phyloP scores from a whole-genome alignment of 345 rosid species.

The Abelmoschus esculentus region DNA sequence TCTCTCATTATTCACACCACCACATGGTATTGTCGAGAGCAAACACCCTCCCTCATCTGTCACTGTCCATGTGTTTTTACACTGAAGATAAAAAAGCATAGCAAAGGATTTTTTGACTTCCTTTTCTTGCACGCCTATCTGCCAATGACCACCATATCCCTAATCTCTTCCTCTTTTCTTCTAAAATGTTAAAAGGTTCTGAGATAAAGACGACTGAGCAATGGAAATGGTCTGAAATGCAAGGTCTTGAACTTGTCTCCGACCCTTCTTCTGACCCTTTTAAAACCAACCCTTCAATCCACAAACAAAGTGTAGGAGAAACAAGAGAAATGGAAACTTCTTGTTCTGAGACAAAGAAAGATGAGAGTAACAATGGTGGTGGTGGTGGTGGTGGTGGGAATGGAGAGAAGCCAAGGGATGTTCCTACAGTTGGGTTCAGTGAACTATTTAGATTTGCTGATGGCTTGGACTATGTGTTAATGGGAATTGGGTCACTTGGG shows the following conservation, averaged over 20 bases:
- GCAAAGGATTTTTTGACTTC: conserved; percentile 23
- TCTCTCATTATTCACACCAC: conserved; percentile 33
- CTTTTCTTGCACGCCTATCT: no score
- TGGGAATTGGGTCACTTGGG: conserved; percentile 95
- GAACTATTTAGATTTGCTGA: conserved; percentile 98
- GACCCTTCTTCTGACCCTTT: conserved; percentile 23
- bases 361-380: conserved; percentile 5
- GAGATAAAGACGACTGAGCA: conserved; percentile 65
- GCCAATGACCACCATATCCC: no score
- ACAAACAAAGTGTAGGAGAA: conserved; percentile 10
- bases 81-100: conserved; percentile 14
- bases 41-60: conserved; percentile 27
- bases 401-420: conserved; percentile 45
- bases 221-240: conserved; percentile 99
- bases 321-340: conserved; percentile 35
- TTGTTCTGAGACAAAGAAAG: conserved; percentile 31
- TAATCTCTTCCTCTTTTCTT: not conserved
- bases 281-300: conserved; percentile 25
- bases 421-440: conserved; percentile 53
- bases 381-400: not conserved
- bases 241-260: conserved; percentile 88
- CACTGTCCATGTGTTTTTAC: conserved; percentile 52
- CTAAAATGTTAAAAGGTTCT: conserved; percentile 78
- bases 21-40: conserved; percentile 54
- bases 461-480: conserved; percentile 78